Base-by-base conservation (phyloP, 768 basidiomycete genomes). In the Kockovaella imperatae region DNA sequence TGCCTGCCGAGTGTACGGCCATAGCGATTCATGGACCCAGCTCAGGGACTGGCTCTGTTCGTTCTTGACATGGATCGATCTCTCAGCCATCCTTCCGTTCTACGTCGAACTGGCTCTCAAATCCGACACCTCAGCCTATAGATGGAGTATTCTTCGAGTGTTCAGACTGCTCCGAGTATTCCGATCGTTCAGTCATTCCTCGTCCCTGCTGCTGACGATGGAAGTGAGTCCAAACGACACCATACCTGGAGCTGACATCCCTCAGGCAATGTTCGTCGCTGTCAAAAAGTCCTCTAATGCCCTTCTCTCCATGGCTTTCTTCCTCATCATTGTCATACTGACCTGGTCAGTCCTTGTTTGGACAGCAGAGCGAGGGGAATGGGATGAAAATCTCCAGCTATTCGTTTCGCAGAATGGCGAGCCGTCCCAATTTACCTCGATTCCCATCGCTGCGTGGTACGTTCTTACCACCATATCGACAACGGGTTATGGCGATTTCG, bases 181-280 rank as follows among this genome's bases (percentile, higher is more conserved):
- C 72, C 75, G 86, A 39, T 87, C 89, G 0, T 93, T 93, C 77
- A 79, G 82, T 48, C 82, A 87, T 60, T 67, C 68, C 35, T 69
- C 68, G 43, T 59, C 67, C 45, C 68, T 71, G 63, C 56, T 71
- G 13, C 55, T 71, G 81, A 87, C 68, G 47, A 85, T 76, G 39
- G 70, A 70, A 42, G 68, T 68, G 59, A n/a, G n/a, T n/a, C n/a
- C n/a, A n/a, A n/a, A n/a, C n/a, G n/a, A n/a, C n/a, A n/a, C n/a
- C n/a, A n/a, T n/a, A n/a, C n/a, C n/a, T n/a, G n/a, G n/a, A n/a
- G n/a, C n/a, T n/a, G n/a, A n/a, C n/a, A n/a, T n/a, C n/a, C n/a
- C n/a, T n/a, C n/a, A n/a, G n/a, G n/a, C n/a, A n/a, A 95, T 93
- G 89, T 88, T 84, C 67, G 77, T 93, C 25, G 83, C 87, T 25